A percentile compares a stretch with the other conserved stretches of the same genome.
Conservation (phyloP, 805 yeast species). For the Wickerhamia fluorescens region DNA sequence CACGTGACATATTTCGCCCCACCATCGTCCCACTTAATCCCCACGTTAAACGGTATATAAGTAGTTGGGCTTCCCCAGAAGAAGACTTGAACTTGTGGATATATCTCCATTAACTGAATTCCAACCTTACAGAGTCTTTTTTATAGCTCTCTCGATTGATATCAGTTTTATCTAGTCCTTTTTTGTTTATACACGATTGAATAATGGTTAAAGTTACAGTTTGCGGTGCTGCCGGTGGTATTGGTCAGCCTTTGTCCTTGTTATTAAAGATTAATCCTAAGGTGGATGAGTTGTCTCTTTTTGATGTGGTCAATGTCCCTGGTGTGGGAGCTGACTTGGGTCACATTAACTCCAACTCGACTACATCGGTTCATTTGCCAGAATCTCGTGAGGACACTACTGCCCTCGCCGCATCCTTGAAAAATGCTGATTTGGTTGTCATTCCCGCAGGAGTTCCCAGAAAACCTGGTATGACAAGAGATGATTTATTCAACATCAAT, state of each 20-base stretch:
- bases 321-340: slow-evolving; percentile 88
- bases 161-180: no score
- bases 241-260: slow-evolving; percentile 87
- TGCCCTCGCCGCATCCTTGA: slow-evolving; percentile 38
- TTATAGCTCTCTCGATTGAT: no score
- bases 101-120: no score
- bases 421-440: slow-evolving; percentile 42
- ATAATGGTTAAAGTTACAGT: slow-evolving; percentile 67
- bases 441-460: slow-evolving; percentile 89
- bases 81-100: no score
- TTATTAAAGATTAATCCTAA: slow-evolving; percentile 64
- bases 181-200: no score
- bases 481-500: slow-evolving; percentile 77
- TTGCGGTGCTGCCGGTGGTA: slow-evolving; percentile 91
- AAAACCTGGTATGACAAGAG: slow-evolving; percentile 94
- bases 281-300: slow-evolving; percentile 62
- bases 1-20: no score
- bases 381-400: slow-evolving; percentile 42
- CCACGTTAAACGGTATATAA: no score
- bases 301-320: slow-evolving; percentile 70
- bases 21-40: no score
- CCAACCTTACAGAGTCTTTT: no score
- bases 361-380: slow-evolving; percentile 56
- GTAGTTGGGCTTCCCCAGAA: no score
- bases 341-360: slow-evolving; percentile 68